Conservation (phyloP, 176 grass and related monocot genomes). For the Phoenix roebelenii region DNA sequence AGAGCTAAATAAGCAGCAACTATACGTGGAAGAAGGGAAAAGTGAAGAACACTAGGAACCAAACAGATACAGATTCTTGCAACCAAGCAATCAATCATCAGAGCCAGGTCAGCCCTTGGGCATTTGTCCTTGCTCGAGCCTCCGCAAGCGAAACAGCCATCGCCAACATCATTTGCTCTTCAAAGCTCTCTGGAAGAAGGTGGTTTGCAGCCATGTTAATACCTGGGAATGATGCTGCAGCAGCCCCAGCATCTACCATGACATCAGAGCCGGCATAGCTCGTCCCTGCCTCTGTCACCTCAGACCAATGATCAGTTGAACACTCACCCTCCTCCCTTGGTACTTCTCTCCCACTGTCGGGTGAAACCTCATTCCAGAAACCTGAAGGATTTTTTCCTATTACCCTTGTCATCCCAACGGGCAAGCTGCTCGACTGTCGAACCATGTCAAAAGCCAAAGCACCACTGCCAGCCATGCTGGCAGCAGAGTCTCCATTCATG, state of each 20-base stretch:
- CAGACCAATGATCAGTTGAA: conserved; percentile 44
- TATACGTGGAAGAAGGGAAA: neutral
- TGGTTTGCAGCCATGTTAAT: conserved; percentile 15
- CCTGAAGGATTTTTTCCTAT: conserved; percentile 24
- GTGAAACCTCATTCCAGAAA: conserved; percentile 20
- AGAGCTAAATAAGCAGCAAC: neutral
- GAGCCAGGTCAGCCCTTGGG: conserved; percentile 31
- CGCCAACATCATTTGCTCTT: conserved; percentile 91
- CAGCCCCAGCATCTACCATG: conserved; percentile 25
- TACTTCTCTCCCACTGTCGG: conserved; percentile 12
- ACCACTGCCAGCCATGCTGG: conserved; percentile 6
- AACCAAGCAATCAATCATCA: conserved; percentile 7
- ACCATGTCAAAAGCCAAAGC: conserved; percentile 13
- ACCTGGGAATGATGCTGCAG: conserved; percentile 15
- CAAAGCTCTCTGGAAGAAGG: conserved; percentile 68
- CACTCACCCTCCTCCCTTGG: conserved; percentile 32
- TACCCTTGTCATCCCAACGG: conserved; percentile 15
- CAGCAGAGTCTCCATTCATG: conserved; percentile 32
- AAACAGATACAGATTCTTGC: neutral
- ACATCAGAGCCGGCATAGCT: conserved; percentile 33
- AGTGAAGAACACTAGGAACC: neutral
- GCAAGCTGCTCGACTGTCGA: conserved; percentile 25
- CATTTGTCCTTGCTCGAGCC: conserved; percentile 30
- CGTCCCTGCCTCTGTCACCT: conserved; percentile 29
- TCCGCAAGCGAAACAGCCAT: conserved; percentile 74